Percentiles rank a stretch among this genome's conserved stretches.
Conservation (phyloP, 441 rosid genomes). For the Erodium texanum region DNA sequence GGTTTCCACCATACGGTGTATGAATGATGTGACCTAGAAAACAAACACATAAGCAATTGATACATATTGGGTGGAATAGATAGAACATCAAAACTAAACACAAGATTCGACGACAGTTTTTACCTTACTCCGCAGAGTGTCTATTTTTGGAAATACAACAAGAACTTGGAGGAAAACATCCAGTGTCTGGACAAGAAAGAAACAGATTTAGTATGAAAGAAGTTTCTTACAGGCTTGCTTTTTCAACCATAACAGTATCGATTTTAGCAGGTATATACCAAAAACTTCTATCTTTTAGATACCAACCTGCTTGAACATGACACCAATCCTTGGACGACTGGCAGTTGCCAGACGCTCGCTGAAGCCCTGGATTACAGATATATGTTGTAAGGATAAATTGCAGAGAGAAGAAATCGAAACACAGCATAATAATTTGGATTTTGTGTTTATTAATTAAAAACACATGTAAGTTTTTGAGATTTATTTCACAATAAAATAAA, state of each 20-base stretch:
- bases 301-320: conserved; percentile 23
- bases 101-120: conserved; percentile 13
- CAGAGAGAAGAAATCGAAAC: not conserved
- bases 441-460: not conserved
- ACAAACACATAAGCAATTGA: not conserved
- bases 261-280: not conserved
- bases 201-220: not conserved
- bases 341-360: conserved; percentile 45
- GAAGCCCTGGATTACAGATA: conserved; percentile 54
- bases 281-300: not conserved
- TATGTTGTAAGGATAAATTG: not conserved
- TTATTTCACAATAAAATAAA: not conserved
- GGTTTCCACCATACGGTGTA: conserved; percentile 29
- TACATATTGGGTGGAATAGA: not conserved
- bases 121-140: conserved; percentile 24
- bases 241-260: not conserved
- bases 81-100: conserved; percentile 9
- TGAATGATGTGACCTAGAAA: conserved; percentile 23
- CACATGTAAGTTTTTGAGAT: too few relatives aligned
- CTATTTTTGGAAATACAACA: conserved; percentile 19
- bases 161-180: conserved; percentile 26
- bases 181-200: conserved; percentile 17
- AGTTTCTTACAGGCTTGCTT: not conserved
- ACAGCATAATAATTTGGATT: not conserved
- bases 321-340: conserved; percentile 24